Evolutionary conservation across 192 early-diverging fungal genomes (phyloP).

Genomic region (Coemansia aciculifera): DNA sequence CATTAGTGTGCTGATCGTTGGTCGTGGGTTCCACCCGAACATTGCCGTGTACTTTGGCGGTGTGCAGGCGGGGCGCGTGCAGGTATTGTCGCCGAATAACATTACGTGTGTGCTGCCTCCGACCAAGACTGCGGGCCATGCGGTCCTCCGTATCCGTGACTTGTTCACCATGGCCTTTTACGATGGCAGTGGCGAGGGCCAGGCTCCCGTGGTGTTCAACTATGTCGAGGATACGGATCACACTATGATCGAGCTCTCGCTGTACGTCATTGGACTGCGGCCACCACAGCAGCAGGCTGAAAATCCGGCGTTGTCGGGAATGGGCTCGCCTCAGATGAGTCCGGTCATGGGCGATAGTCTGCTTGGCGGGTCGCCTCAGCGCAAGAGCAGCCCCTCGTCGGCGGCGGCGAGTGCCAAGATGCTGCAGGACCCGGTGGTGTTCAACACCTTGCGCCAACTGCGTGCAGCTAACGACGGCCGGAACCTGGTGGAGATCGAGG

Average conservation of each 20-base stretch:
- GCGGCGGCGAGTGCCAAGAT: slow-evolving; percentile 15
- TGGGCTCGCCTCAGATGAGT: slow-evolving; percentile 21
- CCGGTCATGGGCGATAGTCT: slow-evolving; percentile 27
- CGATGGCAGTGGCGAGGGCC: slow-evolving; percentile 2
- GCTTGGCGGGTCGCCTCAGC: slow-evolving; percentile 5
- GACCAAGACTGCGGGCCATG: slow-evolving; percentile 68
- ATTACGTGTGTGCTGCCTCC: slow-evolving; percentile 86
- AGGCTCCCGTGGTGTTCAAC: slow-evolving; percentile 37
- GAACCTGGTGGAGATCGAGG: slow-evolving; percentile 41
- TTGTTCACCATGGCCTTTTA: slow-evolving; percentile 46
- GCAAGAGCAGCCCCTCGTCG: slow-evolving; percentile 1
- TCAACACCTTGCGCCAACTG: slow-evolving; percentile 15
- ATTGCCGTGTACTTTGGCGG: slow-evolving; percentile 63
- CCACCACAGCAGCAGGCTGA: slow-evolving; percentile 60
- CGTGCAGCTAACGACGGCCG: slow-evolving; percentile 19
- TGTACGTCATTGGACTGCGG: slow-evolving; percentile 85
- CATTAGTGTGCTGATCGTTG: slow-evolving; percentile 78
- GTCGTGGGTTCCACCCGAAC: slow-evolving; percentile 76
- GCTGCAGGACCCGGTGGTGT: slow-evolving; percentile 15
- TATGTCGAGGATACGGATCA: slow-evolving; percentile 77
- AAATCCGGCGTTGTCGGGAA: neutral
- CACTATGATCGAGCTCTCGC: slow-evolving; percentile 85
- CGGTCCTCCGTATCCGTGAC: slow-evolving; percentile 44
- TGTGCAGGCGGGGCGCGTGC: slow-evolving; percentile 65
- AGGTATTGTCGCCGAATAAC: slow-evolving; percentile 76